A percentile compares a stretch with the other conserved stretches of the same genome.
Evolutionary conservation across 108 stramenopile genomes (phyloP).

Genomic region (Skeletonema marinoi): DNA sequence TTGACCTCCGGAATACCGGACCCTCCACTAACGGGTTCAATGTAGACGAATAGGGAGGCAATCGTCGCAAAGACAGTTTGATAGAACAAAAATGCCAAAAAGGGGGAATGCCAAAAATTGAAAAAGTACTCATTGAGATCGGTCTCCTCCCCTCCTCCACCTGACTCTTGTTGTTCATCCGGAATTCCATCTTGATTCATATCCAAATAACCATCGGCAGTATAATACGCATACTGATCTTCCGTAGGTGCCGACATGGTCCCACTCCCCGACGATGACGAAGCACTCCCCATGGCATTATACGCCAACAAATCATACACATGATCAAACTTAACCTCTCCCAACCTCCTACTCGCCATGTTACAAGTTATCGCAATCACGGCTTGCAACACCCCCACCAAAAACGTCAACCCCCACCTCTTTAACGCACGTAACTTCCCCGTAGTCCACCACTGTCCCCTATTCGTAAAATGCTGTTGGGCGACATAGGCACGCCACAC

Average conservation of each 20-base stretch:
- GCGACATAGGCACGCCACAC: conserved; percentile 87
- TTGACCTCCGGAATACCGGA: conserved; percentile 99
- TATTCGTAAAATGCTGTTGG: conserved; percentile 82
- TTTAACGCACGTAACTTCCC: conserved; percentile 77
- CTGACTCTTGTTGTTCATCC: conserved; percentile 25
- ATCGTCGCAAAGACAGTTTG: conserved; percentile 81
- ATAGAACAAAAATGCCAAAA: conserved; percentile 73
- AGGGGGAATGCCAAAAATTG: conserved; percentile 62
- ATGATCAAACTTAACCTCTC: conserved; percentile 66
- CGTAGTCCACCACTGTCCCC: conserved; percentile 93
- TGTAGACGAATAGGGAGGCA: conserved; percentile 80
- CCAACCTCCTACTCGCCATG: conserved; percentile 49
- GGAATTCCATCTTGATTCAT: conserved; percentile 50
- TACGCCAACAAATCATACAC: conserved; percentile 71
- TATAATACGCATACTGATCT: conserved; percentile 40
- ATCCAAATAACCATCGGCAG: conserved; percentile 44
- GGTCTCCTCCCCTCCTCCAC: conserved; percentile 7
- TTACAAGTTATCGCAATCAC: conserved; percentile 75
- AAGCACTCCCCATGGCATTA: conserved; percentile 1
- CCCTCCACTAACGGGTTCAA: conserved; percentile 93
- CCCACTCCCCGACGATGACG: background rate
- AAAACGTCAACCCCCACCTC: conserved; percentile 81
- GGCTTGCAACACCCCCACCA: conserved; percentile 83
- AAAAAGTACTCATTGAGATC: conserved; percentile 34
- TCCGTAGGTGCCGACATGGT: conserved; percentile 11